Base-by-base conservation (phyloP, 2,329 filamentous ascomycete species). In the Xylariaceae sp. region DNA sequence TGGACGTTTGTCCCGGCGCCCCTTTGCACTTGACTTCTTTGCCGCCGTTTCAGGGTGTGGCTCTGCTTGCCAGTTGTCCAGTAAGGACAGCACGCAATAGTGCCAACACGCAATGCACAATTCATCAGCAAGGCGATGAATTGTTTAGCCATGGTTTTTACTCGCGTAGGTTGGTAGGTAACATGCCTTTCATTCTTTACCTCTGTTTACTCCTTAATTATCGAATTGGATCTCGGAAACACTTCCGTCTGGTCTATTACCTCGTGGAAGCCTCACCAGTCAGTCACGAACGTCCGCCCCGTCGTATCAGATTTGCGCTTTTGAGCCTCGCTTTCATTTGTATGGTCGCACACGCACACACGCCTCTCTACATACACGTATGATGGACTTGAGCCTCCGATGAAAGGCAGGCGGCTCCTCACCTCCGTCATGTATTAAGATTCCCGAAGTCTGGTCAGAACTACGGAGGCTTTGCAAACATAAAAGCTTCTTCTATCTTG, bases 101-200 rank as follows among this genome's bases (percentile, higher is more conserved):
- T 37, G 32, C 9, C 41, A 29, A n/a, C 13, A 43, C 41, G 1
- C 41, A 26, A 26, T 26, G 41, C 21, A 15, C 32, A 41, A 52
- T 47, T 49, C 44, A 53, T 49, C 40, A 50, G 45, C 15, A 51
- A 57, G 54, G 49, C 54, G 39, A 59, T 59, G 51, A 55, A 36
- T 51, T 29, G 42, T 53, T 49, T 41, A 49, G 51, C 53, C 42
- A 51, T 56, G 53, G 34, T 37, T n/a, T 22, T 41, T 30, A 44
- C 44, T 26, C 36, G 18, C 5, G 15, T 16, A 37, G 19, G 21
- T 46, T 46, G 45, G 47, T 39, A 37, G 37, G 15, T 49, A 39
- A 29, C 47, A 44, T 21, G 42, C 15, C 41, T 57, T 45, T 53
- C 19, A 43, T 44, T 26, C 22, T 41, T 45, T 36, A n/a, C 18